Evolutionary conservation across 345 rosid genomes (phyloP).

Genomic region (Gynandropsis gynandra): DNA sequence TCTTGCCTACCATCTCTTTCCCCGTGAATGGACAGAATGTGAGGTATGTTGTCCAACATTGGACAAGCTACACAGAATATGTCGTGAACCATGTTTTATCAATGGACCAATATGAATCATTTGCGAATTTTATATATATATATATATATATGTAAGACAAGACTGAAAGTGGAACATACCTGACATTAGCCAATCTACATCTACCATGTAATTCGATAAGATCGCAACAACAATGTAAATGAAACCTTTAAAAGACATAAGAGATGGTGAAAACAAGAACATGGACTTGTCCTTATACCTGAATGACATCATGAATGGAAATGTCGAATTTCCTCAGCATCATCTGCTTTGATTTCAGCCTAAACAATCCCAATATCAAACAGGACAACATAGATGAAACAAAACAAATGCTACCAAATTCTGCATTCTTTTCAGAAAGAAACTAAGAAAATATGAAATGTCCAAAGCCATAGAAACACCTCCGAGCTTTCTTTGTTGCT

Average conservation of each 20-base stretch:
- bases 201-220: constrained; percentile 93
- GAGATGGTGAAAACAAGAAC: too few relatives aligned
- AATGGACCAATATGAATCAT: too few relatives aligned
- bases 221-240: constrained; percentile 43
- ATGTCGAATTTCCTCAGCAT: constrained; percentile 44
- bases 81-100: too few relatives aligned
- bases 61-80: constrained; percentile 60
- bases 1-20: constrained; percentile 74
- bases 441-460: too few relatives aligned
- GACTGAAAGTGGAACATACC: constrained; percentile 29
- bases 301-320: constrained; percentile 78
- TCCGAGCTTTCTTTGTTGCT: constrained; percentile 43
- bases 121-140: too few relatives aligned
- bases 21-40: constrained; percentile 87
- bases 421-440: too few relatives aligned
- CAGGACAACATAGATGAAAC: constrained; percentile 1
- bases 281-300: constrained; percentile 32
- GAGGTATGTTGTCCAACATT: constrained; percentile 51
- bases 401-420: background rate
- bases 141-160: too few relatives aligned
- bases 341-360: constrained; percentile 25
- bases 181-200: constrained; percentile 73
- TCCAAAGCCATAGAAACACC: constrained; percentile 16
- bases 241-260: background rate
- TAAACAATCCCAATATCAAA: constrained; percentile 16